Evolutionary conservation across 345 rosid genomes (phyloP), one percentile per base, ranked within the genome.

Genomic region (Reutealis trisperma): DNA sequence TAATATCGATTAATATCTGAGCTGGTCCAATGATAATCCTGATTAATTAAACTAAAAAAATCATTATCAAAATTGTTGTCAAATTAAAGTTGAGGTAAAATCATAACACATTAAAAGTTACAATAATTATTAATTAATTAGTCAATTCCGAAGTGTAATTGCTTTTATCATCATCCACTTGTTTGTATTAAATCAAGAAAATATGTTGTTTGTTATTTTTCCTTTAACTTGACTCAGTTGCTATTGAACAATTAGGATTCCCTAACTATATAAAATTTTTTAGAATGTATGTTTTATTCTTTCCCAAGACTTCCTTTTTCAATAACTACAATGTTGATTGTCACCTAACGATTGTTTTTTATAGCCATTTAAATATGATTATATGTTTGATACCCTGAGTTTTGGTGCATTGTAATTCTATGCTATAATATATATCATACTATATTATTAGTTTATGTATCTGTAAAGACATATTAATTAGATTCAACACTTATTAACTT

Each of bases 201-300:
- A 84, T 82, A 77, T 61, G 74, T 82, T 72, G 72, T 72, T 82
- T 82, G 88, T 75, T 78, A 37, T 66, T 3, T 77, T 75, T 57
- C 85, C 6, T 47, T 82, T 79, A 83, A 54, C 83, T 51, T 51
- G 6, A 60, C 61, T 67, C 75, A 77, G 81, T 72, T 82, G 73
- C 76, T 80, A 68, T 74, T 71, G 24, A 74, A 75, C 64, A 77
- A 72, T 77, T 14, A 34, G 72, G 82, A 78, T 79, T 84, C 82
- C 83, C 37, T n/a, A 13, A 63, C 30, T 21, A 45, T 79, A 21
- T 68, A 67, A 22, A 60, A 63, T 63, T 79, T 71, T 1, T 61
- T 75, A 68, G 87, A 82, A 85, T 83, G 74, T 70, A 85, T 78
- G 81, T 78, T 74, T 81, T 75, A 78, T 82, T 85, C 85, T 77